Conservation (phyloP, 2,329 filamentous ascomycete species). For the Xylariaceae sp. region DNA sequence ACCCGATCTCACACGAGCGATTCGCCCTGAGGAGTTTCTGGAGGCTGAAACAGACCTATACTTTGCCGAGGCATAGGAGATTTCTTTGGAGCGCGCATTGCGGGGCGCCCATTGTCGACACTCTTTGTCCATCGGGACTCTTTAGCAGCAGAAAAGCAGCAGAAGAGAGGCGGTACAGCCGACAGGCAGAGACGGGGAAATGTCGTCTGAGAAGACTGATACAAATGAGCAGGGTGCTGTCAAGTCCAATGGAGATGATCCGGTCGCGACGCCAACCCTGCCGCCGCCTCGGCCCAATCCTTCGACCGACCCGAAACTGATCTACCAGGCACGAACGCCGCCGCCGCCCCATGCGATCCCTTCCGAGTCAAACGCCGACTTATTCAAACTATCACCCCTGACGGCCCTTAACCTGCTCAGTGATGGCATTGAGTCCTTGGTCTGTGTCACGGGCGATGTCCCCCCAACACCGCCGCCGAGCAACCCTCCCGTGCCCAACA, state of each 20-base stretch:
- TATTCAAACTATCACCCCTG: slow-evolving; percentile 66
- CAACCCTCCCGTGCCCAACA: slow-evolving; percentile 57
- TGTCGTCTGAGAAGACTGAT: slow-evolving; percentile 7
- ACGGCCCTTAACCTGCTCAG: slow-evolving; percentile 77
- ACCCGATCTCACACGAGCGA: not conserved
- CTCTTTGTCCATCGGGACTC: not conserved
- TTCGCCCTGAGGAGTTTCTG: not conserved
- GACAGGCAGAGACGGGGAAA: slow-evolving; percentile 5
- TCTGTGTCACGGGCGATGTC: slow-evolving; percentile 69
- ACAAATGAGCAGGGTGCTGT: slow-evolving; percentile 10
- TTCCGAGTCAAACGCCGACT: slow-evolving; percentile 50
- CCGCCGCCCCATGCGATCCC: slow-evolving; percentile 42
- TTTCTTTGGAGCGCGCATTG: not conserved
- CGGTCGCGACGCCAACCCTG: slow-evolving; percentile 28
- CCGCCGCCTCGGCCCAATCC: slow-evolving; percentile 37
- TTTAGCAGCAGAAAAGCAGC: not conserved
- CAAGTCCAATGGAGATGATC: slow-evolving; percentile 8
- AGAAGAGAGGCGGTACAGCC: not conserved
- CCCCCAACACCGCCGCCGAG: slow-evolving; percentile 71
- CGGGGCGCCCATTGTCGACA: not conserved
- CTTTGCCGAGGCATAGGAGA: not conserved
- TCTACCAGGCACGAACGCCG: slow-evolving; percentile 31
- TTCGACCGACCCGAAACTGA: slow-evolving; percentile 35
- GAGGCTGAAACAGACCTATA: not conserved
- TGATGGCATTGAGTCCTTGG: slow-evolving; percentile 63